phyloP scores from a whole-genome alignment of 352 stramenopile species.

The Pythium apleroticum region DNA sequence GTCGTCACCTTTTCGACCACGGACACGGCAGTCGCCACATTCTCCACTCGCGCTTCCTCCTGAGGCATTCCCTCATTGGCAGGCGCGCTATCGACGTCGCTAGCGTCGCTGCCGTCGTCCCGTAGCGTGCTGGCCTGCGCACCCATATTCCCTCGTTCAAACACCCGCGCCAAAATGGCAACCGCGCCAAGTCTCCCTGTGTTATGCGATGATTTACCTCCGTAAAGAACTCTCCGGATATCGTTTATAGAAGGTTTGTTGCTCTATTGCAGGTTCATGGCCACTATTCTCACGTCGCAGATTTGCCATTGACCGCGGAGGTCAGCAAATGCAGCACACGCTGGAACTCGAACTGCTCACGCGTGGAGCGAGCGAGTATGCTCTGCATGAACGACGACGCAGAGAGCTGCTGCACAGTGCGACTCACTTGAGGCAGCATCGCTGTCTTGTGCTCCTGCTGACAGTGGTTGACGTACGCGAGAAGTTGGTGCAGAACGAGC shows the following conservation, averaged over 20 bases:
- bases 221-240: background rate
- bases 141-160: constrained; percentile 17
- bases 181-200: constrained; percentile 9
- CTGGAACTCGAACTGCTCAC: constrained; percentile 24
- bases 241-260: constrained; percentile 10
- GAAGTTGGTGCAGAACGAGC: constrained; percentile 61
- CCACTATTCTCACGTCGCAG: constrained; percentile 21
- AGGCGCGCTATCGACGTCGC: constrained; percentile 9
- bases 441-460: constrained; percentile 37
- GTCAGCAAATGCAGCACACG: constrained; percentile 16
- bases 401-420: constrained; percentile 51
- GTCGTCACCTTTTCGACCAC: background rate
- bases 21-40: background rate
- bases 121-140: constrained; percentile 17
- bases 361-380: constrained; percentile 39
- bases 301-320: background rate
- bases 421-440: constrained; percentile 36
- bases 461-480: constrained; percentile 54
- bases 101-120: constrained; percentile 6
- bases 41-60: background rate
- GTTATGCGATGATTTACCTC: background rate
- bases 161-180: constrained; percentile 17
- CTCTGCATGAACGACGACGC: constrained; percentile 66
- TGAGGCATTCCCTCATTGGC: background rate
- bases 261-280: background rate